Evolutionary conservation across 1,284 basidiomycete species (phyloP).

Genomic region (Pseudozyma flocculosa): DNA sequence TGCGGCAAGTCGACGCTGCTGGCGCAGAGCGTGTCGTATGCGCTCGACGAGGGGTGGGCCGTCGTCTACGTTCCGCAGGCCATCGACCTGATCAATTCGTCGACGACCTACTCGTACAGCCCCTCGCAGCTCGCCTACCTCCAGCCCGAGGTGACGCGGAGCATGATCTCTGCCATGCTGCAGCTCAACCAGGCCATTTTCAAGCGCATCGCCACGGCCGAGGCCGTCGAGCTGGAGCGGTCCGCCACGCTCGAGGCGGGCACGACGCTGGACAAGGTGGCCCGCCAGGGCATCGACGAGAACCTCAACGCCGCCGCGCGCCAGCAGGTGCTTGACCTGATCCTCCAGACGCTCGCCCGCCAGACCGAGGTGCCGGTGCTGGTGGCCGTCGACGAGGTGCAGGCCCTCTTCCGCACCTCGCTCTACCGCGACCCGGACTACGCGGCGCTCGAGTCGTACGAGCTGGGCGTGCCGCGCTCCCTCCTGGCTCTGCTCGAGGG

Average conservation of each 20-base stretch:
- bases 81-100: conserved; percentile 75
- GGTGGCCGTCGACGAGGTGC: conserved; percentile 82
- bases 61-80: conserved; percentile 86
- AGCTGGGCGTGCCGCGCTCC: conserved; percentile 74
- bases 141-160: conserved; percentile 65
- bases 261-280: conserved; percentile 28
- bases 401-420: conserved; percentile 73
- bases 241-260: conserved; percentile 9
- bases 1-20: conserved; percentile 81
- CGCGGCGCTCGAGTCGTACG: conserved; percentile 71
- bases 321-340: conserved; percentile 67
- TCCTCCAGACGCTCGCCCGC: conserved; percentile 68
- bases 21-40: conserved; percentile 77
- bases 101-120: conserved; percentile 74
- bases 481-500: conserved; percentile 32
- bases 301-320: conserved; percentile 12
- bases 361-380: conserved; percentile 75
- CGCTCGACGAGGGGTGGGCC: conserved; percentile 72
- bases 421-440: conserved; percentile 79
- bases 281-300: conserved; percentile 20
- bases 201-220: conserved; percentile 13
- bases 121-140: conserved; percentile 73
- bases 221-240: conserved; percentile 23
- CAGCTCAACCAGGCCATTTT: conserved; percentile 54
- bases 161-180: conserved; percentile 56